Evolutionary conservation across 352 stramenopile species (phyloP).

Genomic region (Phytophthora crassamura): DNA sequence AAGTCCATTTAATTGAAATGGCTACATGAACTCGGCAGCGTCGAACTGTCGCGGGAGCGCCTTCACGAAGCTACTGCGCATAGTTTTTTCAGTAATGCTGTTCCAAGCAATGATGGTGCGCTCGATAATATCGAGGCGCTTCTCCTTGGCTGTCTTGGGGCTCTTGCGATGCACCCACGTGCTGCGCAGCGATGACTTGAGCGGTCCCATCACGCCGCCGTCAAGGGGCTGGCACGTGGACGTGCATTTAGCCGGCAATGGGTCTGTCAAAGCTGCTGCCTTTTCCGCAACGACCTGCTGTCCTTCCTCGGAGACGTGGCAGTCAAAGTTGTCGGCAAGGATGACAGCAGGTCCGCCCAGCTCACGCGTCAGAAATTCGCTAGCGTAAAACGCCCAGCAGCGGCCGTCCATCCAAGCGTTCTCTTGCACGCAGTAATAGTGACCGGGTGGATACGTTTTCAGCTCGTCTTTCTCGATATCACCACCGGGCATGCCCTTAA

Average conservation of each 20-base stretch:
- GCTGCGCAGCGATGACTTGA: too few relatives aligned
- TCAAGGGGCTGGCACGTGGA: slow-evolving; percentile 16
- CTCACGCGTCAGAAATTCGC: slow-evolving; percentile 1
- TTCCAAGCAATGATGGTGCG: too few relatives aligned
- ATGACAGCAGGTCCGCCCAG: slow-evolving; percentile 16
- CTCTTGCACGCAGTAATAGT: slow-evolving; percentile 15
- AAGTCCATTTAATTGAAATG: too few relatives aligned
- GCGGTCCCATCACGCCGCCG: background rate
- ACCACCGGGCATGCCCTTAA: too few relatives aligned
- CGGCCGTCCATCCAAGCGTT: slow-evolving; percentile 6
- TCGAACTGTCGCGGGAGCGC: too few relatives aligned
- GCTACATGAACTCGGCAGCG: too few relatives aligned
- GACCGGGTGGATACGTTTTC: background rate
- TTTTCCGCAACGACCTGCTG: too few relatives aligned
- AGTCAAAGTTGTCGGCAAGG: slow-evolving; percentile 28
- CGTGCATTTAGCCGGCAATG: slow-evolving; percentile 17
- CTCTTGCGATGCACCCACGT: too few relatives aligned
- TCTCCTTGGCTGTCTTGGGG: too few relatives aligned
- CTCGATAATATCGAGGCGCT: too few relatives aligned
- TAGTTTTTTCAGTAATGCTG: too few relatives aligned
- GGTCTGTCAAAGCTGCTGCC: background rate
- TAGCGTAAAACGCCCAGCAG: slow-evolving; percentile 5
- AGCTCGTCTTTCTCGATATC: slow-evolving; percentile 2
- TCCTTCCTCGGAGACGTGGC: slow-evolving; percentile 10
- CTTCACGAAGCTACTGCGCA: too few relatives aligned